A percentile compares a stretch with the other conserved stretches of the same genome.
phyloP scores from a whole-genome alignment of 495 filamentous ascomycete species.

The Chaetomium cochliodes region DNA sequence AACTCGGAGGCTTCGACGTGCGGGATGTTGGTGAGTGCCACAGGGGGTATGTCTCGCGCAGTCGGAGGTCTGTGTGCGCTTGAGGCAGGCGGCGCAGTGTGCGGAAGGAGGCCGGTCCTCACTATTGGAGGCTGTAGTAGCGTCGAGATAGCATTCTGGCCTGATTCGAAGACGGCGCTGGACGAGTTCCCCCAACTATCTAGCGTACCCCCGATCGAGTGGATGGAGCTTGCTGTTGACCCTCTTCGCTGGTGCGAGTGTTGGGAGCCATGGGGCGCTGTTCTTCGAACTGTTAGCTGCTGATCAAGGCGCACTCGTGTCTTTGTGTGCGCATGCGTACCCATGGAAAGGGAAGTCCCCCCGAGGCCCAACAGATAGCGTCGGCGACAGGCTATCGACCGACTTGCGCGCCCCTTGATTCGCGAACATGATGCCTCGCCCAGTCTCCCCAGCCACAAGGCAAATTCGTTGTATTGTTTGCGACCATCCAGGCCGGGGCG shows the following conservation, averaged over 20 bases:
- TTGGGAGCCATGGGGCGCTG: slow-evolving; percentile 31
- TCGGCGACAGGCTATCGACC: slow-evolving; percentile 62
- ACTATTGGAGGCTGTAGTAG: slow-evolving; percentile 87
- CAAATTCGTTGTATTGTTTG: slow-evolving; percentile 15
- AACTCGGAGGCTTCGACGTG: slow-evolving; percentile 79
- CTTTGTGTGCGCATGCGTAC: slow-evolving; percentile 27
- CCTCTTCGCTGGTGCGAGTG: slow-evolving; percentile 55
- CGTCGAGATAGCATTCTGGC: slow-evolving; percentile 91
- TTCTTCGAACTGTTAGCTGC: slow-evolving; percentile 34
- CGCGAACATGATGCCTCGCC: slow-evolving; percentile 59
- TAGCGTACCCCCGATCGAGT: slow-evolving; percentile 72
- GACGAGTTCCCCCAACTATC: slow-evolving; percentile 59
- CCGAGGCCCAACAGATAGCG: slow-evolving; percentile 49
- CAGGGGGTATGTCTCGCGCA: slow-evolving; percentile 90
- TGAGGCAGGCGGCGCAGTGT: slow-evolving; percentile 62
- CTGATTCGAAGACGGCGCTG: slow-evolving; percentile 67
- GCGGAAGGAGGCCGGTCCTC: slow-evolving; percentile 78
- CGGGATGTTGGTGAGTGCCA: slow-evolving; percentile 85
- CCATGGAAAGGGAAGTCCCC: slow-evolving; percentile 61
- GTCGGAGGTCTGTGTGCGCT: slow-evolving; percentile 78
- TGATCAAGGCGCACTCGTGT: slow-evolving; percentile 7
- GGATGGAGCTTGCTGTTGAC: slow-evolving; percentile 84
- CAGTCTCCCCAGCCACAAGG: slow-evolving; percentile 32
- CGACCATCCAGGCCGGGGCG: slow-evolving; percentile 28
- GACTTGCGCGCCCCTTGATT: slow-evolving; percentile 63